Percentiles rank a stretch among this genome's conserved stretches.
These are phyloP conservation scores for Colletotrichum cuscutae DNA, from an alignment of 2,329 filamentous ascomycete genomes.

Conservation along the genomic window DNA sequence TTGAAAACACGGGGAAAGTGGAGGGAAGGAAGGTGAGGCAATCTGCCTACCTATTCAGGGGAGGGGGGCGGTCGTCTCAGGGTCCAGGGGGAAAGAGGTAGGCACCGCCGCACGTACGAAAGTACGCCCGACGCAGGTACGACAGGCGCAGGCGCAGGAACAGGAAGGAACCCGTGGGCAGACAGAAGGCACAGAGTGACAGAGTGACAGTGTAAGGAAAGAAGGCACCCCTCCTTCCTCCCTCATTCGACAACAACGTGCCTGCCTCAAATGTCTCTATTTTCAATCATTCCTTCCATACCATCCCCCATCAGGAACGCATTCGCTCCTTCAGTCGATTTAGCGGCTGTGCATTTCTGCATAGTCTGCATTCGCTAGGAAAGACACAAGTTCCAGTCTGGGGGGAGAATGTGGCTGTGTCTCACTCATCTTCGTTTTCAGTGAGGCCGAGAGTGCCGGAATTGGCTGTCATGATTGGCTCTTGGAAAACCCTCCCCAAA, in stretches of 20 bases:
- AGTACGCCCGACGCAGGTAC: not conserved
- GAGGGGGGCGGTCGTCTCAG: slow-evolving; percentile 26
- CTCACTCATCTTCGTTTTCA: slow-evolving; percentile 21
- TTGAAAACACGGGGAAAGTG: slow-evolving; percentile 32
- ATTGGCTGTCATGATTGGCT: slow-evolving; percentile 25
- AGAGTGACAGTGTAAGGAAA: not conserved
- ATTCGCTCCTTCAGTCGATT: not conserved
- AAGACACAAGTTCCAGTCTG: not conserved
- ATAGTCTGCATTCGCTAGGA: not conserved
- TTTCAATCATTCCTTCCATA: not conserved
- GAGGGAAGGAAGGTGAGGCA: slow-evolving; percentile 25
- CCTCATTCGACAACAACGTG: not conserved
- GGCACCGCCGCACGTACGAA: not conserved
- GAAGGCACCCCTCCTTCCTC: not conserved
- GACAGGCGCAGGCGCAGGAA: slow-evolving; percentile 1
- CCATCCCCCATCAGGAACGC: not conserved
- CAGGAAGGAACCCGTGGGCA: not conserved
- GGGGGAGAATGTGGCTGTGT: slow-evolving; percentile 31
- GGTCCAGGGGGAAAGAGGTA: not conserved
- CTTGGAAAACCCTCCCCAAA: not conserved
- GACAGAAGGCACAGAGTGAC: not conserved
- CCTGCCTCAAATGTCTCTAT: not conserved
- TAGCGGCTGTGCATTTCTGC: not conserved
- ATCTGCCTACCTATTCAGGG: slow-evolving; percentile 26
- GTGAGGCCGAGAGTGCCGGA: slow-evolving; percentile 11